Percentiles rank a stretch among this genome's conserved stretches.
Conservation (phyloP, 106 monocot species). For the Platanthera guangdongensis region DNA sequence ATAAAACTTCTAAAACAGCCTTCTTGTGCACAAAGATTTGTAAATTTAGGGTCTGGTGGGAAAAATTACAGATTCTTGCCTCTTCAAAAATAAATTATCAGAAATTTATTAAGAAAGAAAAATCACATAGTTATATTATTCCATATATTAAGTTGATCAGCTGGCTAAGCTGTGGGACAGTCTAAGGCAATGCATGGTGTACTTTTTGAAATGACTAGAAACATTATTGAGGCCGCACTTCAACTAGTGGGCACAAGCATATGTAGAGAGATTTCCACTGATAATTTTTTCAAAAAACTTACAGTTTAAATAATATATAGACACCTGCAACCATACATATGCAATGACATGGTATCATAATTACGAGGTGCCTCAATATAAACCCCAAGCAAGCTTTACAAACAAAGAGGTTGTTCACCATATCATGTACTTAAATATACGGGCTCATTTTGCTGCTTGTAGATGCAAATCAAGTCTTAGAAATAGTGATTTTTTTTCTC, state of each 20-base stretch:
- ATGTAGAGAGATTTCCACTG: not conserved
- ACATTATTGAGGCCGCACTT: not conserved
- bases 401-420: not conserved
- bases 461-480: no score
- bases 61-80: not conserved
- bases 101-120: not conserved
- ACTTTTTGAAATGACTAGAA: not conserved
- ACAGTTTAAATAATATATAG: no score
- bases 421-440: no score
- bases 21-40: not conserved
- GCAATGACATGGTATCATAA: no score
- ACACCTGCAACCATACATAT: no score
- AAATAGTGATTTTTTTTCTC: no score
- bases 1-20: not conserved
- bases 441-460: no score
- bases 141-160: not conserved
- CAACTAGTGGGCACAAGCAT: not conserved
- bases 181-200: not conserved
- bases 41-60: not conserved
- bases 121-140: not conserved
- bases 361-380: not conserved
- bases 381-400: not conserved
- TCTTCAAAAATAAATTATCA: not conserved
- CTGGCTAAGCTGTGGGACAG: not conserved
- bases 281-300: not conserved